These are phyloP conservation scores for Pittosporum tobira DNA, from an alignment of 129 eudicot species.

Conservation along the genomic window DNA sequence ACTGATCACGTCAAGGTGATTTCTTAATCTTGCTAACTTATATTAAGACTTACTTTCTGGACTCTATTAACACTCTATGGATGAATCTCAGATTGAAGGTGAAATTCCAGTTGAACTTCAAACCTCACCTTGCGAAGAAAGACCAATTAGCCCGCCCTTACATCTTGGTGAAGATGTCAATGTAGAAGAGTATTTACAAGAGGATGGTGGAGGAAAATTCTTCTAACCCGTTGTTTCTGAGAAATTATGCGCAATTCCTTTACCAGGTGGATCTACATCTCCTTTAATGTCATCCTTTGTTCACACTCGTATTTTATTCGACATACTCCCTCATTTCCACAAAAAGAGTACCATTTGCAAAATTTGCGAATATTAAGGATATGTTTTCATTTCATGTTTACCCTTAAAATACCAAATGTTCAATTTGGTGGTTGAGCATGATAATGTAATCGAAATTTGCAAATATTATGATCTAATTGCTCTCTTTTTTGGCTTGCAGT, in stretches of 20 bases:
- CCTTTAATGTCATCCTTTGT: background rate
- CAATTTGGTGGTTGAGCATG: too few relatives aligned
- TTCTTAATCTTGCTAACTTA: background rate
- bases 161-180: constrained; percentile 18
- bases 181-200: constrained; percentile 28
- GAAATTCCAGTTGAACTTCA: background rate
- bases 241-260: constrained; percentile 51
- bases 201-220: constrained; percentile 41
- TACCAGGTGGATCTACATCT: constrained; percentile 37
- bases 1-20: constrained; percentile 26
- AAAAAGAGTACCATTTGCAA: too few relatives aligned
- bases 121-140: constrained; percentile 7
- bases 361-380: too few relatives aligned
- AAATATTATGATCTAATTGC: too few relatives aligned
- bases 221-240: constrained; percentile 35
- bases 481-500: constrained; percentile 23
- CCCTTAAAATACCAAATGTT: too few relatives aligned
- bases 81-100: constrained; percentile 7
- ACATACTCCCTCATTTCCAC: background rate
- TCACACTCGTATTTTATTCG: too few relatives aligned
- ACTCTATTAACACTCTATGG: background rate
- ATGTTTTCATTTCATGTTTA: too few relatives aligned
- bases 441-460: too few relatives aligned
- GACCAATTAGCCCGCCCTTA: constrained; percentile 26
- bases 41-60: background rate